These are phyloP conservation scores for Citrus unshiu DNA, from an alignment of 345 rosid genomes.

Conservation along the genomic window DNA sequence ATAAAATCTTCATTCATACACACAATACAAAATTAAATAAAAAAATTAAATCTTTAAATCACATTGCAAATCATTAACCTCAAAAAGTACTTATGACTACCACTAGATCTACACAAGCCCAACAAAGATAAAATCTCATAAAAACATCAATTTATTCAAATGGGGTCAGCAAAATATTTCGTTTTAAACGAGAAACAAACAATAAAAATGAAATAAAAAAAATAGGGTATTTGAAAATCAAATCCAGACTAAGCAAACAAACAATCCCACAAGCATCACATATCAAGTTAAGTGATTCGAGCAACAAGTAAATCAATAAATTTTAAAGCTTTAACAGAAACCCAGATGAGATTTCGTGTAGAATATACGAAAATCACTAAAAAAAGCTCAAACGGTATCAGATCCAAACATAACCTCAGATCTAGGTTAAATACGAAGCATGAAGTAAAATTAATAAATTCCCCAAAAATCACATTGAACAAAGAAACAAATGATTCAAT, in stretches of 20 bases:
- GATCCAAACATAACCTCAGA: conserved; percentile 18
- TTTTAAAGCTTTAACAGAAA: background rate
- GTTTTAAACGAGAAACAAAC: background rate
- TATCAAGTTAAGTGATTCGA: background rate
- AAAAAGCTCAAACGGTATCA: background rate
- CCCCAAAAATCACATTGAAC: background rate
- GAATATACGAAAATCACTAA: background rate
- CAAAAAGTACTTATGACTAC: background rate
- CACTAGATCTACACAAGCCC: background rate
- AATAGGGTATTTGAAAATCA: background rate
- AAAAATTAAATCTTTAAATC: background rate
- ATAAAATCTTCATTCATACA: background rate
- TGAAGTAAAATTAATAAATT: background rate
- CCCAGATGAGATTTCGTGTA: background rate
- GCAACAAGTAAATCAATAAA: background rate
- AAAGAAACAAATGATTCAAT: background rate
- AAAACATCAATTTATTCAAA: background rate
- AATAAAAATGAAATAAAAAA: background rate
- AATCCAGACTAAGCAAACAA: background rate
- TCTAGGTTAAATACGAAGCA: background rate
- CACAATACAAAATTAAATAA: background rate
- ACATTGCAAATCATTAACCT: background rate
- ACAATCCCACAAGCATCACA: background rate
- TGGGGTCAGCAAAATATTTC: background rate
- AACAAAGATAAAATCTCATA: background rate